These are phyloP conservation scores for Fragaria vesca DNA, from an alignment of 306 rosid species.

Conservation along the genomic window DNA sequence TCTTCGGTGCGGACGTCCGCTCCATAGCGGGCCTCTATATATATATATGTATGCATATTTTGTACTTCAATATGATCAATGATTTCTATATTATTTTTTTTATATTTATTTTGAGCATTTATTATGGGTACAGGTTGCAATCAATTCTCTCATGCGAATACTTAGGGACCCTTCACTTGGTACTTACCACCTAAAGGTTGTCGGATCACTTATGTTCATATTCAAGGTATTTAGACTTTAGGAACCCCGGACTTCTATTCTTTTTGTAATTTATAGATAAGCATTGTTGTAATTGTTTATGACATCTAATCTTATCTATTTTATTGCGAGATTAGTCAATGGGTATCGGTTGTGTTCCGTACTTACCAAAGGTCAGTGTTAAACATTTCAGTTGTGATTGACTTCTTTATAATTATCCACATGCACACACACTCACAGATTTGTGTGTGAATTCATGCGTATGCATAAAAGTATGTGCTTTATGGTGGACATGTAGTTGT, in stretches of 20 bases:
- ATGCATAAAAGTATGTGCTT: neutral
- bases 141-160: constrained; percentile 96
- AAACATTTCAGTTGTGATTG: neutral
- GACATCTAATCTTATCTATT: constrained; percentile 31
- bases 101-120: neutral
- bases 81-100: neutral
- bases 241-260: neutral
- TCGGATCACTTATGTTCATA: constrained; percentile 96
- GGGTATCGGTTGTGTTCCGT: constrained; percentile 95
- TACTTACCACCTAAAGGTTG: constrained; percentile 87
- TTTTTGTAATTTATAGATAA: neutral
- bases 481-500: neutral
- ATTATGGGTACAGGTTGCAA: constrained; percentile 68
- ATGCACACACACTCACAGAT: neutral
- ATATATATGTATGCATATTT: neutral
- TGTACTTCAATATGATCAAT: neutral
- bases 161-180: constrained; percentile 97
- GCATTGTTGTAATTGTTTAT: constrained; percentile 21
- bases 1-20: too few relatives aligned
- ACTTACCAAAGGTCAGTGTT: constrained; percentile 87
- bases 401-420: neutral
- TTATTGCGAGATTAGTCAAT: constrained; percentile 75
- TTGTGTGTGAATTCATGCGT: neutral
- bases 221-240: constrained; percentile 64
- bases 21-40: too few relatives aligned